These are phyloP conservation scores for Candida lessepsii DNA, from an alignment of 805 yeast genomes.

Conservation along the genomic window DNA sequence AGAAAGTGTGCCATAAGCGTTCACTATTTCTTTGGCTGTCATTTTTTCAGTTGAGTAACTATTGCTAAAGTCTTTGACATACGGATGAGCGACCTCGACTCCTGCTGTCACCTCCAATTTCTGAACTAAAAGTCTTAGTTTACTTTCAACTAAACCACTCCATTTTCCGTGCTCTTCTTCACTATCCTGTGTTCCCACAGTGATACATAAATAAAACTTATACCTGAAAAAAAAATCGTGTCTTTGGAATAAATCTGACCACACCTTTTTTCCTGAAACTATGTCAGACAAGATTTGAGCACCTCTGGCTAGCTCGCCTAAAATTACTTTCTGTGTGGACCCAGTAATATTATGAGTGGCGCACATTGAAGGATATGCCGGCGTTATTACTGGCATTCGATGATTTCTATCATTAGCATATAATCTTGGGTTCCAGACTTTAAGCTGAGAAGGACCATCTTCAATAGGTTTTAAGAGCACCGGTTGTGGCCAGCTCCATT, in stretches of 20 bases:
- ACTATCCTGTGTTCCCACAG: conserved; percentile 69
- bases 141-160: conserved; percentile 92
- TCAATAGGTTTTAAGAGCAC: conserved; percentile 89
- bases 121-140: conserved; percentile 73
- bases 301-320: conserved; percentile 80
- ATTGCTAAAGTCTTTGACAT: conserved; percentile 58
- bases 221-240: conserved; percentile 82
- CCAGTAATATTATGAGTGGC: conserved; percentile 94
- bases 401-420: conserved; percentile 89
- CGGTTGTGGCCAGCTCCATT: conserved; percentile 99
- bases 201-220: conserved; percentile 81
- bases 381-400: conserved; percentile 96
- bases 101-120: conserved; percentile 79
- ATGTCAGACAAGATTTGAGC: conserved; percentile 68
- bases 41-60: neutral
- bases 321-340: conserved; percentile 80
- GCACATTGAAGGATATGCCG: conserved; percentile 98
- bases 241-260: conserved; percentile 75
- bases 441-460: conserved; percentile 93
- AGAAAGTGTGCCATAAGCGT: conserved; percentile 56
- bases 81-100: conserved; percentile 85
- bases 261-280: conserved; percentile 55
- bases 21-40: conserved; percentile 44
- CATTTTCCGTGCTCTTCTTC: conserved; percentile 85
- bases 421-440: conserved; percentile 94